Conservation (phyloP, 495 filamentous ascomycete species). For the Bacidia rubella region DNA sequence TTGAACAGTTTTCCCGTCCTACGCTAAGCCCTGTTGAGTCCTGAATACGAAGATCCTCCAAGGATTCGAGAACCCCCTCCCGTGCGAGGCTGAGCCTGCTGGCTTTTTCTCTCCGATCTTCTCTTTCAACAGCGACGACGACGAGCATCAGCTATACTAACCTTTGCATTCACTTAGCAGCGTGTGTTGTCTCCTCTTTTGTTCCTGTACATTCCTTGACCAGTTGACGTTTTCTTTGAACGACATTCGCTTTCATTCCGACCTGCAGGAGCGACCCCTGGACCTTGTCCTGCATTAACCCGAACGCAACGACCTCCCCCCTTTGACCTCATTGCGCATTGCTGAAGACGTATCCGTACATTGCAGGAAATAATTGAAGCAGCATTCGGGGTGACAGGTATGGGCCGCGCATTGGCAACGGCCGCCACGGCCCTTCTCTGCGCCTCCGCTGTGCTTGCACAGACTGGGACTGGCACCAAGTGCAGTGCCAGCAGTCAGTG, state of each 20-base stretch:
- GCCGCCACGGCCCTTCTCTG: slow-evolving; percentile 24
- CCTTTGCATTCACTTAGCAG: slow-evolving; percentile 6
- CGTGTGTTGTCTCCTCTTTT: slow-evolving; percentile 4
- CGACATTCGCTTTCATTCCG: slow-evolving; percentile 6
- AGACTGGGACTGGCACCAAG: slow-evolving; percentile 23
- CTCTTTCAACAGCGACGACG: neutral
- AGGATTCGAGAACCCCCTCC: too few relatives aligned
- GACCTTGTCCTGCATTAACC: neutral
- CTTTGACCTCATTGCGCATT: neutral
- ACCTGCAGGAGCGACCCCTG: slow-evolving; percentile 10
- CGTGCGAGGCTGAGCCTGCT: too few relatives aligned
- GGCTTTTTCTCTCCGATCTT: slow-evolving; percentile 1
- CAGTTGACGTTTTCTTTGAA: slow-evolving; percentile 4
- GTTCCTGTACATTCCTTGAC: slow-evolving; percentile 1
- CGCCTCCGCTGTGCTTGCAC: slow-evolving; percentile 22
- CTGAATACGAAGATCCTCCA: too few relatives aligned
- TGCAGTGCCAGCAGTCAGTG: slow-evolving; percentile 54
- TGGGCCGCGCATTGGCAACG: slow-evolving; percentile 12
- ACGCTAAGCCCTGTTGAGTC: too few relatives aligned
- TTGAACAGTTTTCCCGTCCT: too few relatives aligned
- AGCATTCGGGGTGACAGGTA: neutral
- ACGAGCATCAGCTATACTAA: slow-evolving; percentile 2
- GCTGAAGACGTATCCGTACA: neutral
- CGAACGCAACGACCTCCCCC: neutral
- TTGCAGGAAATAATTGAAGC: neutral